Evolutionary conservation across 441 rosid species (phyloP), one percentile per base, ranked within the genome.

Genomic region (Populus trichocarpa): DNA sequence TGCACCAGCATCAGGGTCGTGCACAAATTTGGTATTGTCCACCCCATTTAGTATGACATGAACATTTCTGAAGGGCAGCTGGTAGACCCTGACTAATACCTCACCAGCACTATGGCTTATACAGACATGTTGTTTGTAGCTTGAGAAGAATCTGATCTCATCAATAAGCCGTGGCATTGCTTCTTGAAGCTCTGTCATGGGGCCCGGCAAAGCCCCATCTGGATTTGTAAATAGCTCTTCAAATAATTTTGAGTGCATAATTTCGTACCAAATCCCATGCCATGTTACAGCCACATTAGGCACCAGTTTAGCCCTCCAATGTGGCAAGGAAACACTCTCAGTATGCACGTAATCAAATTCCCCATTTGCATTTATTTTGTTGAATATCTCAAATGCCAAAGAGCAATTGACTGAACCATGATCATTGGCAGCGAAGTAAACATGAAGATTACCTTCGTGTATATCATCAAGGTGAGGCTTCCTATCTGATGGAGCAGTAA

Each of bases 181-280:
- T 76, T 89, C 92, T 66, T 86, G 86, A 82, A 91, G 90, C 80
- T 90, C 91, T 67, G 85, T 78, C 83, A 72, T 81, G 35, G 81
- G 78, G 11, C 74, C 81, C 11, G 86, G 81, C 75, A 80, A 67
- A 70, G 28, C 61, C 69, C 84, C 88, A 22, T 84, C 71, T 4
- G 84, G 83, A 72, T 86, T 82, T n/a, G 82, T 73, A 11, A 82
- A 82, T 61, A 87, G 92, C 75, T 91, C 98, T 80, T 88, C 87
- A 12, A 88, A 86, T 30, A 90, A 50, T 79, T 35, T 35, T 35
- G 38, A 93, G 84, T 92, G 92, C 84, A 91, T 88, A 70, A 87
- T 91, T 85, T 93, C 98, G 66, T 88, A 89, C 95, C 93, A 89
- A 36, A 91, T 89, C 12, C 94, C 93, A 25, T 90, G 94, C 95